Evolutionary conservation across 768 basidiomycete species (phyloP).

Genomic region (Kwoniella shandongensis): DNA sequence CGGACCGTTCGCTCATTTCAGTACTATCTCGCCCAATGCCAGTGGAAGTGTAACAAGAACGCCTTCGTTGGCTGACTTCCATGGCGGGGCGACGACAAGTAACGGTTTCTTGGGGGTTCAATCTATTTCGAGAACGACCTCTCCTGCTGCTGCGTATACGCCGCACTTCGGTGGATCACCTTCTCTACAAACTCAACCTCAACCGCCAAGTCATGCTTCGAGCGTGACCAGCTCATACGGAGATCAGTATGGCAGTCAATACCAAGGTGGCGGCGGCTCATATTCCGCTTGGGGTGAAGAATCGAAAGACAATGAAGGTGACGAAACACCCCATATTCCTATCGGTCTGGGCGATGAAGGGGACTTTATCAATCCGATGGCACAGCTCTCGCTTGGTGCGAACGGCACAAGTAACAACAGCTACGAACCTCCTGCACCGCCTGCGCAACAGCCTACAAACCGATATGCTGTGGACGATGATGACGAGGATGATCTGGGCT

Average conservation of each 20-base stretch:
- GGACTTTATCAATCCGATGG: conserved; percentile 49
- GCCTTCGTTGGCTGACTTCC: conserved; percentile 39
- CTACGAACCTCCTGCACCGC: conserved; percentile 19
- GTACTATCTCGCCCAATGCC: conserved; percentile 73
- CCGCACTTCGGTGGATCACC: conserved; percentile 65
- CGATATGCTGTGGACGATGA: conserved; percentile 57
- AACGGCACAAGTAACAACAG: background rate
- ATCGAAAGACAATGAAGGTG: background rate
- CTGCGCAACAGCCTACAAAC: background rate
- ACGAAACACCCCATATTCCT: conserved; percentile 7
- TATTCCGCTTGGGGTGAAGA: conserved; percentile 11
- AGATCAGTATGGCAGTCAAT: conserved; percentile 15
- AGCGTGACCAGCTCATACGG: conserved; percentile 18
- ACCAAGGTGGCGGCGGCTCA: conserved; percentile 2
- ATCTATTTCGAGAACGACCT: conserved; percentile 36
- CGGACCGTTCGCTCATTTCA: conserved; percentile 91
- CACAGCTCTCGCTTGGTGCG: conserved; percentile 27
- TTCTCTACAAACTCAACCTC: background rate
- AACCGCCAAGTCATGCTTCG: conserved; percentile 3
- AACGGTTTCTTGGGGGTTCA: conserved; percentile 24
- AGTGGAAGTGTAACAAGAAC: conserved; percentile 40
- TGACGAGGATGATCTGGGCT: conserved; percentile 83
- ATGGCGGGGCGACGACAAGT: conserved; percentile 3
- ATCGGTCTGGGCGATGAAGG: conserved; percentile 14
- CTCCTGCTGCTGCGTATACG: conserved; percentile 52